Evolutionary conservation across 2,329 filamentous ascomycete species (phyloP).

Genomic region (Botrytis sinoallii): DNA sequence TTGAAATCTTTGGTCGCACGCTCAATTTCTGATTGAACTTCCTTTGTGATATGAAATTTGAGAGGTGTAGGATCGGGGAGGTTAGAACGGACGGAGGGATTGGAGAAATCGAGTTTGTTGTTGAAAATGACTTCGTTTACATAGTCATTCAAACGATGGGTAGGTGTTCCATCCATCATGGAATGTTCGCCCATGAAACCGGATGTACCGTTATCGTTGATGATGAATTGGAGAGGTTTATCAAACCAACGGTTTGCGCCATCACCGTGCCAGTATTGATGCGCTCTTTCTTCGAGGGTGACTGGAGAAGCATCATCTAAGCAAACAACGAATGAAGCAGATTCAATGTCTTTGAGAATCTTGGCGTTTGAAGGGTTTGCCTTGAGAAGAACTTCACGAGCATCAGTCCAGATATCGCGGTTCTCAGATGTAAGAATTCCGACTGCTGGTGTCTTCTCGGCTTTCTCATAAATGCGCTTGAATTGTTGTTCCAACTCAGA

Average conservation of each 20-base stretch:
- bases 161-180: constrained; percentile 99
- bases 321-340: constrained; percentile 86
- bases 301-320: constrained; percentile 88
- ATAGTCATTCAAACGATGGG: constrained; percentile 94
- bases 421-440: constrained; percentile 88
- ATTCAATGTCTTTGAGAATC: constrained; percentile 77
- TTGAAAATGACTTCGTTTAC: constrained; percentile 88
- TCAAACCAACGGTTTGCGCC: constrained; percentile 96
- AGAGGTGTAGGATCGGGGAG: constrained; percentile 77
- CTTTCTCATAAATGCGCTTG: constrained; percentile 75
- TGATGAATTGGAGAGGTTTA: constrained; percentile 95
- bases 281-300: constrained; percentile 91
- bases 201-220: constrained; percentile 96
- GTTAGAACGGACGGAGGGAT: constrained; percentile 73
- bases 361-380: constrained; percentile 77
- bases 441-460: constrained; percentile 68
- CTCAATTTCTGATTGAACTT: constrained; percentile 74
- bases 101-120: constrained; percentile 88
- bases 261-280: constrained; percentile 98
- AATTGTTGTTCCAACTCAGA: constrained; percentile 90
- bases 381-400: constrained; percentile 70
- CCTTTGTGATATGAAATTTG: constrained; percentile 72
- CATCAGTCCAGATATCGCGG: constrained; percentile 88
- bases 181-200: constrained; percentile 99
- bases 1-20: constrained; percentile 76